These are phyloP conservation scores for Bruguiera hainesii DNA, from an alignment of 441 rosid genomes.

Conservation along the genomic window DNA sequence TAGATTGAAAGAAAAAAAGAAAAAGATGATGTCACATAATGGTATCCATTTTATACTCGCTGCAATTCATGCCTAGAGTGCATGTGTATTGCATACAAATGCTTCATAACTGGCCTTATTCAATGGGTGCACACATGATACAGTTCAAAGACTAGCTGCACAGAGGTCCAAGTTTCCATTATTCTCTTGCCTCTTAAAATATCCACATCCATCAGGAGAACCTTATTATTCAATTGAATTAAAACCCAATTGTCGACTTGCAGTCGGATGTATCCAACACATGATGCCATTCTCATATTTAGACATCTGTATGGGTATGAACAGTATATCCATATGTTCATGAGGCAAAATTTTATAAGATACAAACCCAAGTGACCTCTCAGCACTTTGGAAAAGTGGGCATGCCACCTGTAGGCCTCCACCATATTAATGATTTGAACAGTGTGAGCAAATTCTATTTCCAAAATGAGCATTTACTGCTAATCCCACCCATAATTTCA, in stretches of 20 bases:
- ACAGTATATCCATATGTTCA: background rate
- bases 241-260: background rate
- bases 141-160: background rate
- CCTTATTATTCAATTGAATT: too few species aligned
- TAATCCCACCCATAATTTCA: too few species aligned
- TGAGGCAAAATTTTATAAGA: background rate
- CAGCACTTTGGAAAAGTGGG: background rate
- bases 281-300: too few species aligned
- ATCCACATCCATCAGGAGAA: too few species aligned
- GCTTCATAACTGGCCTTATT: background rate
- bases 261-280: too few species aligned
- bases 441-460: background rate
- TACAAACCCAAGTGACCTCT: background rate
- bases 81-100: too few species aligned
- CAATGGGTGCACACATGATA: background rate
- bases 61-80: too few species aligned
- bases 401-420: background rate
- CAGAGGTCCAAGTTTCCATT: background rate
- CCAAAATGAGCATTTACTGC: background rate
- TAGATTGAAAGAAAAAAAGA: too few species aligned
- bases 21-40: too few species aligned
- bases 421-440: background rate
- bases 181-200: too few species aligned
- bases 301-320: too few species aligned
- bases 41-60: too few species aligned